Evolutionary conservation across 768 basidiomycete genomes (phyloP), one percentile per base, ranked within the genome.

Genomic region (Peribolospora kevripleyi): DNA sequence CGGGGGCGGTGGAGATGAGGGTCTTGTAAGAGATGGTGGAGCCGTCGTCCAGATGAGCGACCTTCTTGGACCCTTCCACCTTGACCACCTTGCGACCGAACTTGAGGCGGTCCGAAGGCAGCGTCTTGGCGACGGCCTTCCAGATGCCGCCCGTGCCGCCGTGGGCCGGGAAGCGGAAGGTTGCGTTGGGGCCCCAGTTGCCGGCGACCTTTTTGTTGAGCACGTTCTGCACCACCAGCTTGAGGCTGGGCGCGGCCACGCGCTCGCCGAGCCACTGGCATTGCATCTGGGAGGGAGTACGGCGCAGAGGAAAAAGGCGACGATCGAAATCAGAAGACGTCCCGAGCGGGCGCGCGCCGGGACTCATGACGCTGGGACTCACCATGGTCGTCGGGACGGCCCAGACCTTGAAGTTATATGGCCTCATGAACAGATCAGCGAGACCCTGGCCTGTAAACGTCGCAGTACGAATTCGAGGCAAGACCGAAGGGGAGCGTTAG

Each of bases 321-420:
- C 25, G 25, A 25, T 25, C 25, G 25, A 14, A 14, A 9, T 39
- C 45, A 49, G 25, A 36, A 4, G 4, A n/a, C 6, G 38, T 11
- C n/a, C 42, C 50, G 37, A 36, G 48, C 49, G 6, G 42, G 46
- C 25, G 47, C 11, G 4, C 9, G 7, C 43, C 43, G 25, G 25
- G 25, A 25, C 25, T 25, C 25, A 25, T 25, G 25, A 25, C 25
- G 25, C 25, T 25, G 25, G 11, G 1, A 52, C 62, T 52, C 51
- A 67, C 67, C 54, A 66, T 62, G 25, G 58, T 61, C 1, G 68
- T 65, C 7, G 64, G 68, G 5, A 68, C 66, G 36, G 67, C 69
- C 69, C 69, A 70, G 13, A 70, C 69, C 58, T 66, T 67, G 62
- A 65, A 68, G 59, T 70, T 70, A 61, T 70, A 70, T 45, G 67